Base-by-base conservation (phyloP, 2,329 filamentous ascomycete genomes). In the Clathrospora elynae region DNA sequence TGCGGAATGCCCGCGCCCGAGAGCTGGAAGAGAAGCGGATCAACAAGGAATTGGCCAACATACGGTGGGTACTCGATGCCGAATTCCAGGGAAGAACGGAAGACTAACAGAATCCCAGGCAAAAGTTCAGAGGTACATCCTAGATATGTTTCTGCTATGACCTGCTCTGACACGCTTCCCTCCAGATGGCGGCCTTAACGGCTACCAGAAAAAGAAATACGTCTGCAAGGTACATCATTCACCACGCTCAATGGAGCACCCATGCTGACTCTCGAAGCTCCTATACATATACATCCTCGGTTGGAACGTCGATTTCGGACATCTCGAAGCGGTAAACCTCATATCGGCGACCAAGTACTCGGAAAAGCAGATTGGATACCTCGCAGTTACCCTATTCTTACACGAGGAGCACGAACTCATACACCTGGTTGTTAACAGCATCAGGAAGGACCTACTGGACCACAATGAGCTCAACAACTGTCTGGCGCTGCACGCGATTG, bases 201-300 rank as follows among this genome's bases (percentile, higher is more conserved):
- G 93, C 56, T 99, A 99, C 69, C 90, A 96, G 78, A 96, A 95
- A 79, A 99, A 99, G 82, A 99, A 99, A 87, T 99, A 99, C 70
- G 93, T 99, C 57, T 99, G 93, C 88, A 99, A 99, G 78, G 81
- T 84, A 74, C 16, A 11, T 19, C 18, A 9, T 6, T 38, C 19
- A 22, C 20, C 14, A 12, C 19, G 20, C 24, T 26, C 11, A 5
- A 23, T 44, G 14, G 11, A n/a, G 6, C 19, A 16, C 17, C 30
- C 6, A 23, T 33, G n/a, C 49, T 59, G 43, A 58, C 36, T 11
- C 12, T 2, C 13, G 24, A 55, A 82, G 84, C 83, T 99, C 58
- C 79, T 99, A 50, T 99, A 99, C 72, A 97, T 99, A 64, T 99
- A 99, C 73, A 99, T 99, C 48, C 82, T 99, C 55, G 93, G 93